These are phyloP conservation scores for Megacollybia marginata DNA, from an alignment of 768 basidiomycete genomes.

Conservation along the genomic window DNA sequence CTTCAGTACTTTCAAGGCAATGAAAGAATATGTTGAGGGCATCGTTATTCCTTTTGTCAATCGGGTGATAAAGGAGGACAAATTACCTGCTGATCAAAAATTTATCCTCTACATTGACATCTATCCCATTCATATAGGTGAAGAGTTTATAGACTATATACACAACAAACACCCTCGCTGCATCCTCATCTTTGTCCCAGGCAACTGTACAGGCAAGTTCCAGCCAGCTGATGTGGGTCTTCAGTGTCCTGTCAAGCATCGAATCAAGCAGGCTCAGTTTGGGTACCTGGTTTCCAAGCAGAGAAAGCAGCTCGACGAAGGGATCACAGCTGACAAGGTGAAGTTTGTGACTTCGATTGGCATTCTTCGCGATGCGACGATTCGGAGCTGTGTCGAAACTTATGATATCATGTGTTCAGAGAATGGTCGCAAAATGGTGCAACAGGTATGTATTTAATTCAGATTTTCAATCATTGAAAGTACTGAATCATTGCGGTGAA, in stretches of 20 bases:
- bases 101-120: conserved; percentile 11
- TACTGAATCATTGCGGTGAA: too few relatives aligned
- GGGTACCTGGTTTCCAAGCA: conserved; percentile 5
- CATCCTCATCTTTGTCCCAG: too few relatives aligned
- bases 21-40: conserved; percentile 8
- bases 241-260: too few relatives aligned
- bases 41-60: conserved; percentile 5
- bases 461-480: too few relatives aligned
- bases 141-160: conserved; percentile 10
- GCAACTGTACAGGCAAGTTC: too few relatives aligned
- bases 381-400: too few relatives aligned
- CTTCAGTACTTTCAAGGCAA: conserved; percentile 11
- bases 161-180: too few relatives aligned
- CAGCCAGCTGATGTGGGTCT: too few relatives aligned
- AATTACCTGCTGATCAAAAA: conserved; percentile 7
- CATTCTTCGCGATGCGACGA: too few relatives aligned
- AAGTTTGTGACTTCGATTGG: conserved; percentile 9
- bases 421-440: too few relatives aligned
- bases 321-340: conserved; percentile 7
- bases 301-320: conserved; percentile 2
- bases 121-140: conserved; percentile 11
- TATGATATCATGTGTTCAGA: too few relatives aligned
- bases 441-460: too few relatives aligned
- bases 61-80: conserved; percentile 1
- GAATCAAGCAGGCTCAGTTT: conserved; percentile 5